These are phyloP conservation scores for Thermoascus crustaceus DNA, from an alignment of 2,329 filamentous ascomycete species.

Conservation along the genomic window DNA sequence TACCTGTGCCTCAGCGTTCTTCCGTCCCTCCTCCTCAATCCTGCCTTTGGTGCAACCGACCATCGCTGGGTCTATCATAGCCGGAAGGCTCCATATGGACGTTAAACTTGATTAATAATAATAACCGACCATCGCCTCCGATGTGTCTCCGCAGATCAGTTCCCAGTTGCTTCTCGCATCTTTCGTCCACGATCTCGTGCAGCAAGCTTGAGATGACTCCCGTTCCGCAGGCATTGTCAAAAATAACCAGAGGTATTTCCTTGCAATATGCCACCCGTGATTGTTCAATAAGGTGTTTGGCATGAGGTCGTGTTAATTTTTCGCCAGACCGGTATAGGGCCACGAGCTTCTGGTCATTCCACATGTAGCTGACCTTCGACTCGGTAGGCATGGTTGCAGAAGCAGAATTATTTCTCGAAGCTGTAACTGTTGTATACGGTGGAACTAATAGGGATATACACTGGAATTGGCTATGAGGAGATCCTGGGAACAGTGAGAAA, in stretches of 20 bases:
- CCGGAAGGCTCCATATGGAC: no score
- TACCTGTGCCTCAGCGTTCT: conserved; percentile 36
- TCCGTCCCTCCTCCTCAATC: conserved; percentile 38
- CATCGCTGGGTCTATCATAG: conserved; percentile 37
- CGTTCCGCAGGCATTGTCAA: conserved; percentile 49
- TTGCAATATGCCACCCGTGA: conserved; percentile 16
- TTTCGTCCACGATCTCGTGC: conserved; percentile 30
- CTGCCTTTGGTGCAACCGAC: conserved; percentile 35
- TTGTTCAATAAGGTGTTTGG: conserved; percentile 20
- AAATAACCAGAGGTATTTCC: conserved; percentile 24
- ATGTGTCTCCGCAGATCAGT: neutral
- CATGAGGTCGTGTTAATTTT: conserved; percentile 23
- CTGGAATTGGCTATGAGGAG: no score
- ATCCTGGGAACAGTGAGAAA: no score
- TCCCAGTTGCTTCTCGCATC: neutral
- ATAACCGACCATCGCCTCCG: conserved; percentile 18
- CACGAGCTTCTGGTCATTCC: conserved; percentile 14
- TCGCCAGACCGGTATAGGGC: conserved; percentile 22
- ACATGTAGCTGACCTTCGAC: conserved; percentile 8
- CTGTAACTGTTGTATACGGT: no score
- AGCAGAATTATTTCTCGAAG: no score
- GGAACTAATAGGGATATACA: no score
- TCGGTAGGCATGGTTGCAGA: neutral
- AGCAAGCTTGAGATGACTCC: conserved; percentile 44
- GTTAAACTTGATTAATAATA: no score